phyloP scores from a whole-genome alignment of 768 basidiomycete species.

The Boletus bicolor region DNA sequence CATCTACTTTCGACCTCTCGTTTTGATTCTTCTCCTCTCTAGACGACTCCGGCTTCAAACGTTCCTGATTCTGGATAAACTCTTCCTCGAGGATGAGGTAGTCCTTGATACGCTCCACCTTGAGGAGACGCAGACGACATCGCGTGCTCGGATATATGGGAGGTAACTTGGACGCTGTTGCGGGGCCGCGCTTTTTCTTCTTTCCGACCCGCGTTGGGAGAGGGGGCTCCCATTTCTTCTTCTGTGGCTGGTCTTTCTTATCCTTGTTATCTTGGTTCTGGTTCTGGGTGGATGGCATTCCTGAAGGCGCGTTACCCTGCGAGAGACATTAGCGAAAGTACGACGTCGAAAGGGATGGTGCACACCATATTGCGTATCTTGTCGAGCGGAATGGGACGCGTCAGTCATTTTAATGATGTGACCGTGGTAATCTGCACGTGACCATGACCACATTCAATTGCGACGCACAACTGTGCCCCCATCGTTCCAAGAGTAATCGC shows the following conservation, averaged over 20 bases:
- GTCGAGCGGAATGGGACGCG: constrained; percentile 39
- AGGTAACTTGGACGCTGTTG: constrained; percentile 86
- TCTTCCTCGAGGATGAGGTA: constrained; percentile 95
- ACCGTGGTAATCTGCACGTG: constrained; percentile 26
- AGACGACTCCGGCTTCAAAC: constrained; percentile 80
- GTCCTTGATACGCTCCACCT: constrained; percentile 98
- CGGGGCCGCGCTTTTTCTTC: constrained; percentile 92
- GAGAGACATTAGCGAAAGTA: constrained; percentile 6
- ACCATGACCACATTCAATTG: constrained; percentile 5
- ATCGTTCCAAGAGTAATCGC: background rate
- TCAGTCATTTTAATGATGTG: constrained; percentile 42
- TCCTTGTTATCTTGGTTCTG: constrained; percentile 50
- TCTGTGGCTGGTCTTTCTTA: constrained; percentile 43
- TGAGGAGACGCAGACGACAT: constrained; percentile 91
- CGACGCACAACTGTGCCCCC: background rate
- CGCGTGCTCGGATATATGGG: constrained; percentile 92
- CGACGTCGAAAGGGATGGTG: background rate
- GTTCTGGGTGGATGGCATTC: constrained; percentile 36
- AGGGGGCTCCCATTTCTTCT: constrained; percentile 99
- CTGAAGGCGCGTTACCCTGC: constrained; percentile 78
- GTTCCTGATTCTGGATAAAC: constrained; percentile 90
- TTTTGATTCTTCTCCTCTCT: constrained; percentile 96
- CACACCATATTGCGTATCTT: constrained; percentile 25
- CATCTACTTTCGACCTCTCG: constrained; percentile 90
- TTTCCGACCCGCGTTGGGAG: constrained; percentile 95